phyloP scores from a whole-genome alignment of 345 rosid species.

The Arabidopsis thaliana region TAIR10.1 NC_003074.8:18807001-18807500 shows the following conservation, averaged over 20 bases:
- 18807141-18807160: conserved; percentile 66
- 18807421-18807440: conserved; percentile 32
- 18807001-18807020: conserved; percentile 72
- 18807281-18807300: conserved; percentile 62
- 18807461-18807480: conserved; percentile 72
- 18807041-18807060: conserved; percentile 60
- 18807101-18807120: conserved; percentile 79
- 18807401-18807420: conserved; percentile 30
- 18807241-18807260: conserved; percentile 95
- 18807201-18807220: conserved; percentile 76
- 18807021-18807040: conserved; percentile 60
- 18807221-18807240: conserved; percentile 83
- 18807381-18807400: conserved; percentile 62
- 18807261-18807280: conserved; percentile 92
- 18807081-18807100: conserved; percentile 65
- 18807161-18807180: conserved; percentile 91
- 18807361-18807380: conserved; percentile 72
- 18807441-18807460: conserved; percentile 75
- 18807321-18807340: conserved; percentile 91
- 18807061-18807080: conserved; percentile 81
- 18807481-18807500: conserved; percentile 64
- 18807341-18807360: conserved; percentile 92
- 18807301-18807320: conserved; percentile 94
- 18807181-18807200: conserved; percentile 77
- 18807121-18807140: conserved; percentile 74